Evolutionary conservation across 345 rosid species (phyloP), one percentile per base, ranked within the genome.

Genomic region (Psidium friedrichsthalianum): DNA sequence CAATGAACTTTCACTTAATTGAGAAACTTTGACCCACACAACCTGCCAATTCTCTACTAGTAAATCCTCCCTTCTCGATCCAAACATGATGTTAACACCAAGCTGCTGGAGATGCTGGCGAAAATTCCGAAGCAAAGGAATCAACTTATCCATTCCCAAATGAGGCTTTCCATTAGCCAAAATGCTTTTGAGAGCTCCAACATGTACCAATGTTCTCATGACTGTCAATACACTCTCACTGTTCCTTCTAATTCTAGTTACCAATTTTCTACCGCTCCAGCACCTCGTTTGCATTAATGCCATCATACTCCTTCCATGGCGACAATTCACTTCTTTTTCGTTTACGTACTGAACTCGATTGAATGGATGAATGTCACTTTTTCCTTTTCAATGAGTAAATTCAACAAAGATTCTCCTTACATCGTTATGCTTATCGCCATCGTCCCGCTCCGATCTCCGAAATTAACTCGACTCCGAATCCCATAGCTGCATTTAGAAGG

Each of bases 201-300:
- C 95, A 64, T 91, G 95, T 88, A 95, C 98, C 87, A 97, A 90
- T 27, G 98, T 95, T 64, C 95, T 96, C 98, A 95, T 91, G 82
- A 95, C 96, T 98, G 96, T 95, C 86, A 93, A 90, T 85, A 97
- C 99, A 84, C 97, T 91, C 86, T 89, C 93, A 58, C 94, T 93
- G 90, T 97, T 97, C 91, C 96, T 95, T 86, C 99, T 98, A 85
- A 95, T 97, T 89, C 98, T 95, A 61, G 99, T 97, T 56, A 97
- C 98, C 61, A 97, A 96, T 92, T 97, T 97, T 87, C 98, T 98
- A 90, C 95, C 99, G 86, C 99, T 97, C 99, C 99, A 97, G 44
- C 36, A 3, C 36, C 36, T 36, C 36, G 3, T 36, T 36, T 36
- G 3, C 36, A 36, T 36, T 3, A 36, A 36, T 36, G 36, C 36